Evolutionary conservation across 176 grass and related monocot species (phyloP).

Genomic region (Carex scoparia): DNA sequence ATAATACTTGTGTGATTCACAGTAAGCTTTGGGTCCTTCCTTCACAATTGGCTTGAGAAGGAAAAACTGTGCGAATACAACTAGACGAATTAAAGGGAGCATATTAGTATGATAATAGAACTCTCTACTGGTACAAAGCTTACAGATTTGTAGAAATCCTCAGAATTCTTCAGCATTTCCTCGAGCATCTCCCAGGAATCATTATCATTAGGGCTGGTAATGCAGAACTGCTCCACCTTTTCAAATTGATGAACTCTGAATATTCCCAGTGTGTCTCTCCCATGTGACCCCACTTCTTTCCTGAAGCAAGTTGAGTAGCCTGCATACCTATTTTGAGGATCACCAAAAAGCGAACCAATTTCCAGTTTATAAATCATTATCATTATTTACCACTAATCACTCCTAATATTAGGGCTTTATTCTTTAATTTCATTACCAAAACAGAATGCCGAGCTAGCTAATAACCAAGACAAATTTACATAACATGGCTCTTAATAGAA

Average conservation of each 20-base stretch:
- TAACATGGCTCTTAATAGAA: not conserved
- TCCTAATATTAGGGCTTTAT: not conserved
- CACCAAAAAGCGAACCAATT: conserved; percentile 3
- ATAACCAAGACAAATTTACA: not conserved
- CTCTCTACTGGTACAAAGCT: not conserved
- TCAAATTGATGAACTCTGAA: conserved; percentile 98
- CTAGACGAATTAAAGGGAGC: not conserved
- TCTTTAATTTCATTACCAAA: not conserved
- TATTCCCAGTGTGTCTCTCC: conserved; percentile 78
- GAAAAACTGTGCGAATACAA: not conserved
- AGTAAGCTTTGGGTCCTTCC: not conserved
- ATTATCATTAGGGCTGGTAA: conserved; percentile 63
- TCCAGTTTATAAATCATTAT: not conserved
- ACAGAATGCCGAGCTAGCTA: not conserved
- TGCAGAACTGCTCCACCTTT: conserved; percentile 92
- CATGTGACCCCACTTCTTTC: conserved; percentile 92
- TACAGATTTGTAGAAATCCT: conserved; percentile 78
- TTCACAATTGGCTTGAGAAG: not conserved
- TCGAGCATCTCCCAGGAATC: conserved; percentile 84
- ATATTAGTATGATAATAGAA: not conserved
- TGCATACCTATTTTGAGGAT: conserved; percentile 50
- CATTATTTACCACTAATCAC: not conserved
- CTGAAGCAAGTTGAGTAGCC: conserved; percentile 97
- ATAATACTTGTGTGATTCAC: not conserved
- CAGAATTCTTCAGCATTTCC: conserved; percentile 85